phyloP scores from a whole-genome alignment of 768 basidiomycete species.

The Phlebiopsis gigantea region DNA sequence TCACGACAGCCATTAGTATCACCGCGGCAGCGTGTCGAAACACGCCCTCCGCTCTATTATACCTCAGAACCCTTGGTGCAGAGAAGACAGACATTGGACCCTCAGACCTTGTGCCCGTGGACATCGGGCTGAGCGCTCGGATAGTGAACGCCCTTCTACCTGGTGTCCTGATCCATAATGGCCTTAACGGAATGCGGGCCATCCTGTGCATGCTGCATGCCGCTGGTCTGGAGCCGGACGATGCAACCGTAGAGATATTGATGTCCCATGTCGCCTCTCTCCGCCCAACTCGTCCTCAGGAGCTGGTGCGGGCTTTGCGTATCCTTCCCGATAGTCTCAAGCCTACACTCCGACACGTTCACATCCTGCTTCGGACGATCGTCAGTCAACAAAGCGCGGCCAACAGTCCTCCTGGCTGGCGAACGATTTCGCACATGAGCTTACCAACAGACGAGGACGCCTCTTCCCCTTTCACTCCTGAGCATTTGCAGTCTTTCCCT shows the following conservation, averaged over 20 bases:
- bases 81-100: conserved; percentile 5
- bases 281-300: conserved; percentile 38
- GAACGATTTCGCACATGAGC: conserved; percentile 8
- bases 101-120: conserved; percentile 11
- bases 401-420: conserved; percentile 41
- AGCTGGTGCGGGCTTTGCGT: conserved; percentile 44
- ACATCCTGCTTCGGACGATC: conserved; percentile 47
- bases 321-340: conserved; percentile 35
- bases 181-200: conserved; percentile 40
- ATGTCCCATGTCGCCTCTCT: conserved; percentile 43
- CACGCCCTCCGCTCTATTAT: conserved; percentile 16
- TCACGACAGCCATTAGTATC: conserved; percentile 46
- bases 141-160: conserved; percentile 60
- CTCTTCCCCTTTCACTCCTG: not conserved
- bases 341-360: conserved; percentile 53
- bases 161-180: conserved; percentile 42
- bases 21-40: conserved; percentile 40
- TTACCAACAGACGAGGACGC: not conserved
- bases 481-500: conserved; percentile 25
- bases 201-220: conserved; percentile 54
- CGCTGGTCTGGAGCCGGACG: conserved; percentile 45
- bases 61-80: conserved; percentile 18
- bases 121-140: conserved; percentile 25
- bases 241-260: conserved; percentile 50
- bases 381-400: conserved; percentile 45